Percentiles rank a stretch among this genome's conserved stretches.
Evolutionary conservation across 345 rosid genomes (phyloP).

Genomic region (Crucihimalaya himalaica): DNA sequence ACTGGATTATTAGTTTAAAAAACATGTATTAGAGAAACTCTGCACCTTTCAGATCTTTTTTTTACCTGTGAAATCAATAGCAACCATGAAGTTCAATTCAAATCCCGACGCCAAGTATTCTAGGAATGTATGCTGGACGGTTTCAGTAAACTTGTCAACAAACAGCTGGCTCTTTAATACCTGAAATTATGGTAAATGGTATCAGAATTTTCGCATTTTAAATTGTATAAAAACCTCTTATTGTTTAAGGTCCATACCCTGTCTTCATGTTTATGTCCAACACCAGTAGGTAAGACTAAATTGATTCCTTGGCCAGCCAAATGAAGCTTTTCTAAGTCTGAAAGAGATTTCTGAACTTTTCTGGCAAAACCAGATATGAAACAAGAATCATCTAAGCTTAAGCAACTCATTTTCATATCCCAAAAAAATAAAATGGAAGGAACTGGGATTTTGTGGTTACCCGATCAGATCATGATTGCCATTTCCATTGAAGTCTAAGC

Average conservation of each 20-base stretch:
- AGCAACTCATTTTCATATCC: not conserved
- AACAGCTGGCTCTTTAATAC: slow-evolving; percentile 66
- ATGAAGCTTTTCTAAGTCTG: slow-evolving; percentile 72
- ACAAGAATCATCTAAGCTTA: slow-evolving; percentile 30
- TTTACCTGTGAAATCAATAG: slow-evolving; percentile 92
- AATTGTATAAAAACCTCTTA: not conserved
- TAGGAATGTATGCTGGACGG: slow-evolving; percentile 67
- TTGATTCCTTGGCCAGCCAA: slow-evolving; percentile 52
- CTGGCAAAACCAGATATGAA: slow-evolving; percentile 49
- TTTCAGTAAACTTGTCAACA: slow-evolving; percentile 73
- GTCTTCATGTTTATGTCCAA: slow-evolving; percentile 60
- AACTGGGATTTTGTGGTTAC: slow-evolving; percentile 5
- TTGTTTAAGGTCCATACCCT: slow-evolving; percentile 48
- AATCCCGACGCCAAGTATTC: slow-evolving; percentile 85
- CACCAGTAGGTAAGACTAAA: slow-evolving; percentile 56
- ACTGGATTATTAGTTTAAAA: slow-evolving; percentile 3
- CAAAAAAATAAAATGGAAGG: not conserved
- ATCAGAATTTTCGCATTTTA: not conserved
- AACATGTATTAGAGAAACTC: not conserved
- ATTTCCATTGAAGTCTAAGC: slow-evolving; percentile 40
- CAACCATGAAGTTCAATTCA: slow-evolving; percentile 93
- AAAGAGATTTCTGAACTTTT: slow-evolving; percentile 71
- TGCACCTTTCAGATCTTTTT: not conserved
- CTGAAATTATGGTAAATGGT: slow-evolving; percentile 40
- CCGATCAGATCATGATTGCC: slow-evolving; percentile 41